Base-by-base conservation (phyloP, 306 rosid genomes). In the Medicago truncatula region DNA sequence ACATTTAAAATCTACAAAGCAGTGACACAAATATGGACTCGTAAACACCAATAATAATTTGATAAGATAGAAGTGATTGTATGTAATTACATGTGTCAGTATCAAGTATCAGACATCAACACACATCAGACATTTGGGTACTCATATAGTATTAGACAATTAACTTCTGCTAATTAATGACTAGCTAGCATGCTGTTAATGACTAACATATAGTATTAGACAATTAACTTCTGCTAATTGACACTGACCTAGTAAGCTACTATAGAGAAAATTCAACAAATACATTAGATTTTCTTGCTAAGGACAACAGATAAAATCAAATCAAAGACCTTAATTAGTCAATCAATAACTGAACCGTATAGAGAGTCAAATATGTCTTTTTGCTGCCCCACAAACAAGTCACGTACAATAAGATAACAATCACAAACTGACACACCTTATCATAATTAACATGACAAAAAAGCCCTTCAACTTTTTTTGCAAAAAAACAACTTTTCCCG, bases 311-410 rank as follows among this genome's bases (percentile, higher is more conserved):
- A 49, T 56, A 65, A 78, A 75, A 59, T 2, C 67, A 66, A 83
- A 64, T 64, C 21, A 65, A 53, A 70, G 61, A 64, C 52, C 8
- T 13, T 23, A 28, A 16, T 56, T 38, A 16, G 10, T 38, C 57
- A 60, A 71, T 78, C 73, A 71, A 81, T 63, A 43, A 75, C 56
- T 46, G 52, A 79, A 50, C 8, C n/a, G 82, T 52, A 16, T n/a
- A 82, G 71, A 66, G 89, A 16, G 90, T 75, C 83, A 84, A 54
- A 58, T 10, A 60, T 43, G 87, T 89, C 86, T 60, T 83, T 84
- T 73, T 63, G 36, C 76, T 47, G 80, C 75, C 78, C 59, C 78
- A 71, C 75, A 43, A 47, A 49, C 18, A 62, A 40, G 63, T 28
- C 53, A 5, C 56, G 66, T 40, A 77, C 73, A 79, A 59, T 21